Evolutionary conservation across 2,329 filamentous ascomycete species (phyloP).

Genomic region (Eurotiales sp.): DNA sequence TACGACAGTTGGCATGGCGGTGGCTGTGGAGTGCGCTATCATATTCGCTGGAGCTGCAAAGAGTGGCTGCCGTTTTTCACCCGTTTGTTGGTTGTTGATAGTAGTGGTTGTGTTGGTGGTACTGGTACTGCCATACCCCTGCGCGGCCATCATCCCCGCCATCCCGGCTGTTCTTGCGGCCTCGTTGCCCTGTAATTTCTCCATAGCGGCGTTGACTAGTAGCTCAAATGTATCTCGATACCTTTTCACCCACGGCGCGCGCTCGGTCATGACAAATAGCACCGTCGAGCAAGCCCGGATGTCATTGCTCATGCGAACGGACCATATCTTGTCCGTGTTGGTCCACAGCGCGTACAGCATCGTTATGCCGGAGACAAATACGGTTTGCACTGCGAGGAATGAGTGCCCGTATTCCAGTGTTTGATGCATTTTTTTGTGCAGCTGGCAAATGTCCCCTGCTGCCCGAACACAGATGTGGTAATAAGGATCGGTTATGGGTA

Average conservation of each 20-base stretch:
- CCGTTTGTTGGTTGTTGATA: background rate
- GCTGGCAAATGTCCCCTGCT: constrained; percentile 36
- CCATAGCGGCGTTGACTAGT: constrained; percentile 46
- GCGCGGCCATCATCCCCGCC: constrained; percentile 39
- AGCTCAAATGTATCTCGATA: constrained; percentile 49
- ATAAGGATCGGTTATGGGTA: constrained; percentile 46
- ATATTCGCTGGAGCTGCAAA: constrained; percentile 11
- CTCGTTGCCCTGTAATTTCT: constrained; percentile 41
- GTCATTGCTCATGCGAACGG: constrained; percentile 47
- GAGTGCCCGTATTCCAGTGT: constrained; percentile 38
- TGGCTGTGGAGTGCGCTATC: background rate
- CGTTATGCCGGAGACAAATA: constrained; percentile 37
- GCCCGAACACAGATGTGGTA: constrained; percentile 41
- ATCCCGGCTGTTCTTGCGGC: constrained; percentile 32
- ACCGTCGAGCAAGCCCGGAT: constrained; percentile 49
- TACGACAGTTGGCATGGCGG: background rate
- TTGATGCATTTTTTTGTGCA: constrained; percentile 35
- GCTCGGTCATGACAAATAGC: constrained; percentile 49
- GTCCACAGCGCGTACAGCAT: constrained; percentile 39
- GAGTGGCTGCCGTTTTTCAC: constrained; percentile 8
- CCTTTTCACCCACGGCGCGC: constrained; percentile 46
- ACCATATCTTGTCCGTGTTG: constrained; percentile 46
- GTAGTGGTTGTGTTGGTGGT: background rate
- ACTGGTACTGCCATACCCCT: constrained; percentile 20
- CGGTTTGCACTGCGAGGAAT: constrained; percentile 36